phyloP scores from a whole-genome alignment of 2,329 filamentous ascomycete species.

The Xylaria sp. region DNA sequence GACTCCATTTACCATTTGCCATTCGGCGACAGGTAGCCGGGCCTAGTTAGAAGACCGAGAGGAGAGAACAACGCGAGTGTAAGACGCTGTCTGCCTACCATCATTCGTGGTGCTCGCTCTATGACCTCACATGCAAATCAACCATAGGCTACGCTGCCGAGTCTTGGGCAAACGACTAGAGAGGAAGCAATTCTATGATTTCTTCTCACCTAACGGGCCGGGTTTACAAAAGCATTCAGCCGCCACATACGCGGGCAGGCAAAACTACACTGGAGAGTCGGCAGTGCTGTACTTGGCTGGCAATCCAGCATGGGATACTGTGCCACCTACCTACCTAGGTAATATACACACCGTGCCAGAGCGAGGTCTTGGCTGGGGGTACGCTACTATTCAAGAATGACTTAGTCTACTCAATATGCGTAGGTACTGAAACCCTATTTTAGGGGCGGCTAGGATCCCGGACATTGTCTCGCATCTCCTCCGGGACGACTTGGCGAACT shows the following conservation, averaged over 20 bases:
- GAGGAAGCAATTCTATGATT: background rate
- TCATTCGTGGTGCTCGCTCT: background rate
- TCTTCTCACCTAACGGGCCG: no score
- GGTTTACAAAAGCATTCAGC: background rate
- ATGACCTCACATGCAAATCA: background rate
- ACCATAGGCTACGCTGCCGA: background rate
- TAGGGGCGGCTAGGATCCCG: constrained; percentile 12
- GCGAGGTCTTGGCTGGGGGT: background rate
- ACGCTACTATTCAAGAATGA: background rate
- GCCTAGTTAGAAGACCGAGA: constrained; percentile 16
- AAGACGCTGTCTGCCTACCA: constrained; percentile 10
- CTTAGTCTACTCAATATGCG: no score
- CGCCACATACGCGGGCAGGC: background rate
- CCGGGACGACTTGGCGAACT: constrained; percentile 4
- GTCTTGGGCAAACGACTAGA: background rate
- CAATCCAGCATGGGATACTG: background rate
- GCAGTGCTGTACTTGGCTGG: background rate
- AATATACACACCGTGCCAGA: background rate
- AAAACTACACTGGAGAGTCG: background rate
- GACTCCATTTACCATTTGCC: constrained; percentile 25
- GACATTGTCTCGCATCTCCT: constrained; percentile 7
- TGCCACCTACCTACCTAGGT: background rate
- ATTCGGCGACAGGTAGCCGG: constrained; percentile 21
- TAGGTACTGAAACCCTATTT: background rate
- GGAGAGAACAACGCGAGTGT: constrained; percentile 15